Percentiles rank a stretch among this genome's conserved stretches.
Conservation (phyloP, 2,329 filamentous ascomycete species). For the Aspergillus aculeatus region DNA sequence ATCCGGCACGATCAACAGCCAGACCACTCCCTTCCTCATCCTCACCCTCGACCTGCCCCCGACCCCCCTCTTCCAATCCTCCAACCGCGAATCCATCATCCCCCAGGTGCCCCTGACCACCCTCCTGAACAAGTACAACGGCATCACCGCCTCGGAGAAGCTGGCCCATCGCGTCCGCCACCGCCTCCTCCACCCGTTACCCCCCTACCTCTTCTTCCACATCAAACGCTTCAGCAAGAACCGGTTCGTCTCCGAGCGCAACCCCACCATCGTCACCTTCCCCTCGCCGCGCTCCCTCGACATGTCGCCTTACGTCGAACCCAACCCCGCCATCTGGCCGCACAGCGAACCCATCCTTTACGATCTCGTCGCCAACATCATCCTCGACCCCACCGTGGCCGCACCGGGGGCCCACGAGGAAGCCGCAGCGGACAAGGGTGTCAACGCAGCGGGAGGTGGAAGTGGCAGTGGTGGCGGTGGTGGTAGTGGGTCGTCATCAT, state of each 20-base stretch:
- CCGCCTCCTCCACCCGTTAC: slow-evolving; percentile 82
- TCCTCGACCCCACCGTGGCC: slow-evolving; percentile 49
- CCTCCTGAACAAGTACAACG: slow-evolving; percentile 91
- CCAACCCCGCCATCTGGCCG: slow-evolving; percentile 69
- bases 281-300: slow-evolving; percentile 79
- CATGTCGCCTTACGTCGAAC: slow-evolving; percentile 87
- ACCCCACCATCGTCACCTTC: slow-evolving; percentile 97
- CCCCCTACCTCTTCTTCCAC: slow-evolving; percentile 88
- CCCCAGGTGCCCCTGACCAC: slow-evolving; percentile 71
- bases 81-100: slow-evolving; percentile 92
- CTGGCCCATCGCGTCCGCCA: slow-evolving; percentile 86
- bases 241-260: slow-evolving; percentile 93
- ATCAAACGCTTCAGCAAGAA: slow-evolving; percentile 96
- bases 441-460: slow-evolving; percentile 39
- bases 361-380: slow-evolving; percentile 93
- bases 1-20: slow-evolving; percentile 74
- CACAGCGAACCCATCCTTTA: slow-evolving; percentile 85
- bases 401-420: slow-evolving; percentile 64
- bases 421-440: slow-evolving; percentile 37
- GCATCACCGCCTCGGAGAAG: slow-evolving; percentile 80
- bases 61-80: slow-evolving; percentile 92
- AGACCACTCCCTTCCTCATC: slow-evolving; percentile 79
- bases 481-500: slow-evolving; percentile 21
- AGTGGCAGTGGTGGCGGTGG: slow-evolving; percentile 20
- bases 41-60: slow-evolving; percentile 90